phyloP scores from a whole-genome alignment of 2,329 filamentous ascomycete species.

The Aspergillus brunneoviolaceus region DNA sequence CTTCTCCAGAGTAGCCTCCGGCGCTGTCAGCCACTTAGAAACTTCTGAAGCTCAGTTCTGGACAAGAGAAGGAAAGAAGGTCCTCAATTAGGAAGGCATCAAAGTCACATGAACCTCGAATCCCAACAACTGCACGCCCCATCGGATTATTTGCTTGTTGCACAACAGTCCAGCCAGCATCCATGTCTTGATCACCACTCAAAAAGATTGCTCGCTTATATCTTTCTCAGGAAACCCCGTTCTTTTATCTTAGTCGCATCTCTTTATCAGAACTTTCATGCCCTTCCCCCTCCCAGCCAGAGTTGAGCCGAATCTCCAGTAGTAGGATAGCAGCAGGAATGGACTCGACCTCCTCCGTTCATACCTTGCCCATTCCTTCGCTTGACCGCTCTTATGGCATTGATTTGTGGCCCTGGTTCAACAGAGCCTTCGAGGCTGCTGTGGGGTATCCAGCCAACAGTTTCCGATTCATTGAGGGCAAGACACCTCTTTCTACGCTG shows the following conservation, averaged over 20 bases:
- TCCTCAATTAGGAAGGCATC: neutral
- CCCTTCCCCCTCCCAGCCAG: neutral
- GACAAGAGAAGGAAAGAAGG: neutral
- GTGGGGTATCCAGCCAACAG: conserved; percentile 69
- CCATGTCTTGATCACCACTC: neutral
- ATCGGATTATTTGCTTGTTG: neutral
- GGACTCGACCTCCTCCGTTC: neutral
- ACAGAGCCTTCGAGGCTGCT: conserved; percentile 72
- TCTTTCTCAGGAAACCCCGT: neutral
- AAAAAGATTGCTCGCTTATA: neutral
- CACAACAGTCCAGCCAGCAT: neutral
- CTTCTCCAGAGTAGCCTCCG: neutral
- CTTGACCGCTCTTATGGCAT: conserved; percentile 70
- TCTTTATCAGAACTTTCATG: neutral
- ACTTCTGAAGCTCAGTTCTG: neutral
- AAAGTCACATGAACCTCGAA: neutral
- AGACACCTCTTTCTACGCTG: conserved; percentile 86
- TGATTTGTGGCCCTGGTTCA: conserved; percentile 89
- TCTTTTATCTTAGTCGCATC: neutral
- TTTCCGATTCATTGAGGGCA: conserved; percentile 66
- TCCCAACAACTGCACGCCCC: neutral
- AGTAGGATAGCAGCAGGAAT: neutral
- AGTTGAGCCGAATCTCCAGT: neutral
- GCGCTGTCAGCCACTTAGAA: neutral
- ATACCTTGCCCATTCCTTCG: neutral